Base-by-base conservation (phyloP, 2,329 filamentous ascomycete species). In the Alternaria metachromatica region DNA sequence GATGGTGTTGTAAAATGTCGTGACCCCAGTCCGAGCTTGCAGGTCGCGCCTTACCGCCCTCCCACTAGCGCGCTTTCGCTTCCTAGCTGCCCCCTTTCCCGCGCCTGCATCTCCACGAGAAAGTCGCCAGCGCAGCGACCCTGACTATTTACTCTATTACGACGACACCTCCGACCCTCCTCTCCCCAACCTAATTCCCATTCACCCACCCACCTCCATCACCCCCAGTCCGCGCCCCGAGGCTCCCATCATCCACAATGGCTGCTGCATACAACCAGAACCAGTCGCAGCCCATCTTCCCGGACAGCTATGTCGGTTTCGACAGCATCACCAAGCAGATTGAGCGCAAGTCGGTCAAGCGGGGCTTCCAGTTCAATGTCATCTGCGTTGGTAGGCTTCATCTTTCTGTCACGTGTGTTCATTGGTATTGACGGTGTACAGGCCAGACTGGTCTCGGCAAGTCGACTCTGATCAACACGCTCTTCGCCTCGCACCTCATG, bases 271-370 rank as follows among this genome's bases (percentile, higher is more conserved):
- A 89, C 49, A 51, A 51, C 78, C 89, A 91, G 64, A 80, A 89
- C 78, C 88, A 91, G 62, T 80, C 62, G 61, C 80, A 83, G 77
- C 85, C 85, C 72, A 88, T 91, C 81, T 96, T 93, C 84, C 96
- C 96, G 80, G 91, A 96, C 83, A 97, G 91, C 91, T 96, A 98
- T 88, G 96, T 99, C 83, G 96, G 96, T 89, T 99, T 99, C 87
- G 96, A 99, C 87, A 97, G 94, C 87, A 99, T 99, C 88, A 99
- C 96, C 76, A 94, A 91, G 74, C 96, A 99, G 87, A 99, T 99
- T 78, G 96, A 99, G 90, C 92, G 93, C 86, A 99, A 99, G 91
- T 91, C 98, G 81, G 84, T 99, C 86, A 99, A 99, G 89, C 94
- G 96, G 85, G 96, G 96, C 77, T 99, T 99, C 85, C 96, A 99